Conservation (phyloP, 805 yeast species). For the Lachancea thermotolerans region DNA sequence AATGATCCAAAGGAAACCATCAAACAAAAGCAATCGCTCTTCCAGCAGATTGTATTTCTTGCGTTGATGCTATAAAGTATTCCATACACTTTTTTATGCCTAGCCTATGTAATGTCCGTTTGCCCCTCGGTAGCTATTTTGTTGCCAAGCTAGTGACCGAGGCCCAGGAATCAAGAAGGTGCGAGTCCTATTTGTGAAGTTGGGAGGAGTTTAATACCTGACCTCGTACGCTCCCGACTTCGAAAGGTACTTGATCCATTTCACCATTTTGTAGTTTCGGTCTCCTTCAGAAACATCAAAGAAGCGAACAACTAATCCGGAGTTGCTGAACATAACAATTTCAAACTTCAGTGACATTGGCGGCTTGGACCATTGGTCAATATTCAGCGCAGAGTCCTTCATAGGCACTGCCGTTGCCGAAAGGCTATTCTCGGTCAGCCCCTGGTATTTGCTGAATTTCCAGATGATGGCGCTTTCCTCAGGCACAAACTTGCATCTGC, state of each 20-base stretch:
- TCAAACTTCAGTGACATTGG: conserved; percentile 67
- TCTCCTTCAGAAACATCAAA: conserved; percentile 55
- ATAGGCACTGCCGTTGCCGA: conserved; percentile 46
- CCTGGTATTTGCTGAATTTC: conserved; percentile 63
- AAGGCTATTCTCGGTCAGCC: conserved; percentile 56
- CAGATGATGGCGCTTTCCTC: conserved; percentile 61
- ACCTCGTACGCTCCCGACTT: conserved; percentile 78
- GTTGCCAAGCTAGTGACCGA: too few species aligned
- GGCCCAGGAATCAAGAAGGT: too few species aligned
- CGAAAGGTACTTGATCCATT: conserved; percentile 80
- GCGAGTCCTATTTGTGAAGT: too few species aligned
- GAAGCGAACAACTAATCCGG: conserved; percentile 69
- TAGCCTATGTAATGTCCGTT: too few species aligned
- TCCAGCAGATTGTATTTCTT: too few species aligned
- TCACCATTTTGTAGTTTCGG: conserved; percentile 58
- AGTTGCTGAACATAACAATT: conserved; percentile 66
- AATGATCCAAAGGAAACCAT: too few species aligned
- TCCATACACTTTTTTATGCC: too few species aligned
- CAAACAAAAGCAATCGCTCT: too few species aligned
- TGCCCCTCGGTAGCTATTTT: too few species aligned
- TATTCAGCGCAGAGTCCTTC: conserved; percentile 16
- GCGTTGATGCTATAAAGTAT: too few species aligned
- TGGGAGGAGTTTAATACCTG: conserved; percentile 40
- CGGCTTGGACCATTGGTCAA: conserved; percentile 56
- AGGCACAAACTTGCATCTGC: conserved; percentile 62